Evolutionary conservation across 192 early-diverging fungal genomes (phyloP).

Genomic region (Fimicolochytrium jonesii): DNA sequence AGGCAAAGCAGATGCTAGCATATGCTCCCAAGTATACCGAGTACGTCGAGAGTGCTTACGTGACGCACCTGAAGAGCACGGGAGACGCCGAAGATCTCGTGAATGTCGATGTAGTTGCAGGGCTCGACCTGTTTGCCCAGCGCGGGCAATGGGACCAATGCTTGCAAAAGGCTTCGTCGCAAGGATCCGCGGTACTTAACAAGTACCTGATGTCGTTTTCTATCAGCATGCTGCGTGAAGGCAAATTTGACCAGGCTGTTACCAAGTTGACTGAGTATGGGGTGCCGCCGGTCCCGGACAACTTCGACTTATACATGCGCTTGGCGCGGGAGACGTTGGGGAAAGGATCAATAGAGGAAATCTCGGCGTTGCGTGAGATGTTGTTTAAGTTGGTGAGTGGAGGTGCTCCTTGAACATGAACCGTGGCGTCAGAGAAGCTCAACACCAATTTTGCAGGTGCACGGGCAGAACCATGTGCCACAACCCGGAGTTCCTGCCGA

Average conservation of each 20-base stretch:
- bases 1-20: constrained; percentile 45
- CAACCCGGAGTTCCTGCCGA: constrained; percentile 31
- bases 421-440: neutral
- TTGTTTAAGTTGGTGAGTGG: constrained; percentile 46
- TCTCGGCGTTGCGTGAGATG: constrained; percentile 39
- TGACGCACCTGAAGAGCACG: constrained; percentile 48
- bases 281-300: constrained; percentile 25
- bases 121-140: constrained; percentile 52
- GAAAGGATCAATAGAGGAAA: constrained; percentile 13
- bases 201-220: constrained; percentile 46
- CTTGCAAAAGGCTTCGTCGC: constrained; percentile 43
- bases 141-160: constrained; percentile 62
- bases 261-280: constrained; percentile 39
- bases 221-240: constrained; percentile 36
- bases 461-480: constrained; percentile 16
- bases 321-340: constrained; percentile 38
- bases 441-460: constrained; percentile 13
- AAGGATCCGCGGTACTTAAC: constrained; percentile 38
- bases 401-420: too few relatives aligned
- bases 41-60: constrained; percentile 53
- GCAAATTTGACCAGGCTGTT: constrained; percentile 40
- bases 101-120: constrained; percentile 50
- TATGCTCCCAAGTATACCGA: constrained; percentile 53
- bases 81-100: constrained; percentile 54
- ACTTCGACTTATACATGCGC: constrained; percentile 41